phyloP scores from a whole-genome alignment of 768 basidiomycete genomes.

The Mycena kentingensis region DNA sequence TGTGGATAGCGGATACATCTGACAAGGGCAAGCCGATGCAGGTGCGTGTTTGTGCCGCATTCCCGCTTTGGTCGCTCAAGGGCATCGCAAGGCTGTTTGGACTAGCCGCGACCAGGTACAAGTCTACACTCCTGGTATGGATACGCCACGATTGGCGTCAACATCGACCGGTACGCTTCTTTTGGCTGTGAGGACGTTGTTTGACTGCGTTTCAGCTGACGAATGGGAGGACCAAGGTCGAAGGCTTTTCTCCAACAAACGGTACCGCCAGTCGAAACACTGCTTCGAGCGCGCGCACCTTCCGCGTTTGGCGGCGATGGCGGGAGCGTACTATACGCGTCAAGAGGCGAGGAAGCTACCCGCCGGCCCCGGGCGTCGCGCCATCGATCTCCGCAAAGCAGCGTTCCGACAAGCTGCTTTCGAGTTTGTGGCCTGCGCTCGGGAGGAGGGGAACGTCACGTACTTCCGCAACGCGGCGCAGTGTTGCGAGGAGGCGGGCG shows the following conservation, averaged over 20 bases:
- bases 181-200: neutral
- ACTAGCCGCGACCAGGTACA: slow-evolving; percentile 38
- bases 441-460: neutral
- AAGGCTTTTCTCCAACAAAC: slow-evolving; percentile 39
- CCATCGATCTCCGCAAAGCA: slow-evolving; percentile 13
- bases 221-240: slow-evolving; percentile 49
- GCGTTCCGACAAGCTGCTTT: slow-evolving; percentile 29
- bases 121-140: slow-evolving; percentile 38
- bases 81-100: slow-evolving; percentile 43
- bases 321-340: slow-evolving; percentile 47
- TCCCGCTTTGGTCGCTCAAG: neutral
- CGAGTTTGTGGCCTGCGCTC: slow-evolving; percentile 39
- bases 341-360: slow-evolving; percentile 40
- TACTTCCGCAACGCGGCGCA: slow-evolving; percentile 13
- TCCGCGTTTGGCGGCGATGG: slow-evolving; percentile 38
- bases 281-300: slow-evolving; percentile 46
- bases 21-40: slow-evolving; percentile 55
- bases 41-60: slow-evolving; percentile 44
- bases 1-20: slow-evolving; percentile 70
- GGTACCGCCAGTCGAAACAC: slow-evolving; percentile 42
- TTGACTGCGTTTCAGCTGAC: slow-evolving; percentile 14
- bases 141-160: slow-evolving; percentile 44
- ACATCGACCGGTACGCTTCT: slow-evolving; percentile 33
- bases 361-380: slow-evolving; percentile 21
- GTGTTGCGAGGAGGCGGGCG: slow-evolving; percentile 15